These are phyloP conservation scores for Saturnispora quitensis DNA, from an alignment of 805 yeast species.

Conservation along the genomic window DNA sequence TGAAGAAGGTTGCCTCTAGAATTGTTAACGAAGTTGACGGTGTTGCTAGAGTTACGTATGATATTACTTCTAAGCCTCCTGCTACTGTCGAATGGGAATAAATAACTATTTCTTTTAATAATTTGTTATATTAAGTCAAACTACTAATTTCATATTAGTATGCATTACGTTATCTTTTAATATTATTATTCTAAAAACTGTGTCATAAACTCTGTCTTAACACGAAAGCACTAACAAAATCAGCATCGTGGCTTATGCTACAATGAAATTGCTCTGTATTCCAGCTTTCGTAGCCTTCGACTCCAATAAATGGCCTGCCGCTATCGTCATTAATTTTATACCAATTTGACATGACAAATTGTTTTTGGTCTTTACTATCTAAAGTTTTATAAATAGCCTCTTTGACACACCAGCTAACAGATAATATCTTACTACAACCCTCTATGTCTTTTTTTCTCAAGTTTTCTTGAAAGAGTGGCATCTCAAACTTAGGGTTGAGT, in stretches of 20 bases:
- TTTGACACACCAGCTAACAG: constrained; percentile 64
- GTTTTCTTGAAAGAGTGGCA: constrained; percentile 26
- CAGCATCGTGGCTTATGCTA: constrained; percentile 60
- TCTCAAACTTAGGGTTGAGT: constrained; percentile 38
- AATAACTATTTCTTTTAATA: constrained; percentile 4
- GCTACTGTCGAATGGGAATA: constrained; percentile 99
- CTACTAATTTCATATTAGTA: background rate
- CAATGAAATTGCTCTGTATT: constrained; percentile 40
- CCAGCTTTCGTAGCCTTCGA: constrained; percentile 19
- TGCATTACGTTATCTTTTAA: constrained; percentile 1
- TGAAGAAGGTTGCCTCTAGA: constrained; percentile 89
- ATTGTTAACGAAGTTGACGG: constrained; percentile 98
- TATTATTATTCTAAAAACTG: background rate
- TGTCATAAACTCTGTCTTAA: constrained; percentile 15
- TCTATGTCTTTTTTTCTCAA: constrained; percentile 15
- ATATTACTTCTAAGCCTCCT: constrained; percentile 98
- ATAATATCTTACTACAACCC: constrained; percentile 30
- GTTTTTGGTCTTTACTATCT: constrained; percentile 37
- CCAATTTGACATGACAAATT: constrained; percentile 54
- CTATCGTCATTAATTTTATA: constrained; percentile 31
- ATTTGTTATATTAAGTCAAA: background rate
- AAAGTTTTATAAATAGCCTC: constrained; percentile 66
- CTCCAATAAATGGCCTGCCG: constrained; percentile 37
- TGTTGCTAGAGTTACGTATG: constrained; percentile 98
- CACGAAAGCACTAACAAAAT: constrained; percentile 47